phyloP scores from a whole-genome alignment of 2,329 filamentous ascomycete genomes.

The Neospermospora avenae region DNA sequence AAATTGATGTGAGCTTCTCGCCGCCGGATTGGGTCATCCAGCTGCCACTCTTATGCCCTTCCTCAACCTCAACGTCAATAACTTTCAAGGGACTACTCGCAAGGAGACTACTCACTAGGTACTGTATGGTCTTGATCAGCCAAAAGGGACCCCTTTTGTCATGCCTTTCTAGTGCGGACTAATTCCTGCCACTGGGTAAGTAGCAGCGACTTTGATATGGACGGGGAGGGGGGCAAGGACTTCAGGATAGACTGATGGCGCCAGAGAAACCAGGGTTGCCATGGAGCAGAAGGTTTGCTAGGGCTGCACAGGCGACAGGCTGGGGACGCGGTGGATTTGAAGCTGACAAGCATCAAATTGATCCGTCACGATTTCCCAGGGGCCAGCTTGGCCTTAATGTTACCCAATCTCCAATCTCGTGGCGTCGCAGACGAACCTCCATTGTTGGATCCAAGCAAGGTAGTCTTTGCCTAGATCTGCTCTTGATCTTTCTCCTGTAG shows the following conservation, averaged over 20 bases:
- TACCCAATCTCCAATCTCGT: constrained; percentile 31
- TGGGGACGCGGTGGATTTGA: constrained; percentile 10
- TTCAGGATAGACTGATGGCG: constrained; percentile 30
- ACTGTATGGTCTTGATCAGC: too few relatives aligned
- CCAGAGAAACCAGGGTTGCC: constrained; percentile 26
- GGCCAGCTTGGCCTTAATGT: constrained; percentile 22
- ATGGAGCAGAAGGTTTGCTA: constrained; percentile 25
- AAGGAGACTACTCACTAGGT: too few relatives aligned
- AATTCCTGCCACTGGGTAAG: constrained; percentile 1
- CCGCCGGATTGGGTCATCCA: background rate
- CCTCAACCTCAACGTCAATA: background rate
- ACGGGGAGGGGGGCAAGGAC: constrained; percentile 8
- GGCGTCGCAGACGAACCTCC: constrained; percentile 31
- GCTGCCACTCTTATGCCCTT: background rate
- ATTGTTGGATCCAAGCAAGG: constrained; percentile 24
- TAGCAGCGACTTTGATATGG: constrained; percentile 15
- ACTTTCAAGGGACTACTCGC: background rate
- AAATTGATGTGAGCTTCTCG: background rate
- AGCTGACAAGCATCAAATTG: constrained; percentile 33
- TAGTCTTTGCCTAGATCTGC: constrained; percentile 14
- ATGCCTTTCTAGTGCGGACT: constrained; percentile 1
- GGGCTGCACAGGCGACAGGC: constrained; percentile 26
- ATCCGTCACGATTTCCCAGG: constrained; percentile 26
- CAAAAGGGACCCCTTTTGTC: background rate
- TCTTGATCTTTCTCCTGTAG: constrained; percentile 23